Percentiles rank a stretch among this genome's conserved stretches.
These are phyloP conservation scores for Tubosaeta brunneosetosa DNA, from an alignment of 768 basidiomycete species.

Conservation along the genomic window DNA sequence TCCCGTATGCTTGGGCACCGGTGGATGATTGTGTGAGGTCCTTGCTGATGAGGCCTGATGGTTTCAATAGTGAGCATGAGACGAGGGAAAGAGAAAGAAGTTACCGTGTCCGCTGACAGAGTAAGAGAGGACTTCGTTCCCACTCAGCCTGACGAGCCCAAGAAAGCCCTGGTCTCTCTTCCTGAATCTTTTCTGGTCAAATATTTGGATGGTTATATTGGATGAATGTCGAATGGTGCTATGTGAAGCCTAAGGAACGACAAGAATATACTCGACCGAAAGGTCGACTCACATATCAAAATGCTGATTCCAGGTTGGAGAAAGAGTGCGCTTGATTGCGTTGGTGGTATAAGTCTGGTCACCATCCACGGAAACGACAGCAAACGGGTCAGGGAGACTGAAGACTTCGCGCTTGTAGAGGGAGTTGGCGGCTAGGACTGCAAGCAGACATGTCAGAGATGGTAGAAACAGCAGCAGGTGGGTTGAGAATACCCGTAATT, in stretches of 20 bases:
- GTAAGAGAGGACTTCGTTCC: constrained; percentile 47
- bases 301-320: constrained; percentile 78
- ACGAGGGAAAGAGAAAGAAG: neutral
- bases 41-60: constrained; percentile 61
- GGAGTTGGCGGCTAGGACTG: constrained; percentile 74
- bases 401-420: constrained; percentile 76
- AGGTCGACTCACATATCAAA: constrained; percentile 69
- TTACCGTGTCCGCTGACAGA: constrained; percentile 46
- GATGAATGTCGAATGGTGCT: constrained; percentile 74
- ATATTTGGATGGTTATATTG: constrained; percentile 77
- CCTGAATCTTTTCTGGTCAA: constrained; percentile 87
- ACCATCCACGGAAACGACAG: constrained; percentile 80
- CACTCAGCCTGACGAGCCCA: constrained; percentile 53
- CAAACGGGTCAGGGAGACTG: constrained; percentile 83
- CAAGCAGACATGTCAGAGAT: neutral
- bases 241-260: constrained; percentile 2
- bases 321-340: constrained; percentile 62
- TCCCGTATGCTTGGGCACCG: constrained; percentile 64
- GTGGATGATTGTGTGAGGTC: constrained; percentile 41
- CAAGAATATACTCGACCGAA: constrained; percentile 4
- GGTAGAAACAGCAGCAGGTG: neutral
- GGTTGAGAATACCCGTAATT: constrained; percentile 20
- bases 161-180: constrained; percentile 80
- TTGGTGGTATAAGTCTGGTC: constrained; percentile 78
- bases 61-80: constrained; percentile 1